phyloP scores from a whole-genome alignment of 1,284 basidiomycete species.

The Ustilago esculenta region DNA sequence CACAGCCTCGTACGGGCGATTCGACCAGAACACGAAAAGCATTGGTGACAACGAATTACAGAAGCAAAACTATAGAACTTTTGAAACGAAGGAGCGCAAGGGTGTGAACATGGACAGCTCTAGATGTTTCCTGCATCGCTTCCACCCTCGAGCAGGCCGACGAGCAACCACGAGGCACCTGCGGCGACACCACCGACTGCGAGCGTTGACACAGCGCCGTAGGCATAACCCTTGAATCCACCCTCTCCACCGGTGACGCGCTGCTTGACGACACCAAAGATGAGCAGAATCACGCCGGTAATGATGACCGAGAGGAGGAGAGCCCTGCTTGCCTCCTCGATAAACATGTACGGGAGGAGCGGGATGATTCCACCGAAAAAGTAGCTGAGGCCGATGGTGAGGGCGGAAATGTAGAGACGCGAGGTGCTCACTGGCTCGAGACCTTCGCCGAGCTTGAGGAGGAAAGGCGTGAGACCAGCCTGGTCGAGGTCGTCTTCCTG shows the following conservation, averaged over 20 bases:
- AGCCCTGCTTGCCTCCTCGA: constrained; percentile 43
- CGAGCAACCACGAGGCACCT: constrained; percentile 85
- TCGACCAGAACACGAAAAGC: no score
- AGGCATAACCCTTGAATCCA: constrained; percentile 70
- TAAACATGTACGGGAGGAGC: constrained; percentile 60
- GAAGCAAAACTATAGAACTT: no score
- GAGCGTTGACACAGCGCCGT: constrained; percentile 89
- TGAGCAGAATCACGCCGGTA: constrained; percentile 55
- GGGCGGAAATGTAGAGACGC: constrained; percentile 53
- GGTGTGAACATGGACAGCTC: neutral
- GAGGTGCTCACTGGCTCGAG: constrained; percentile 57
- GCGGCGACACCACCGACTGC: constrained; percentile 89
- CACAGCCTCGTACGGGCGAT: no score
- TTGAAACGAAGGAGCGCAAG: neutral
- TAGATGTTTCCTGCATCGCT: constrained; percentile 24
- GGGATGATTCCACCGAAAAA: constrained; percentile 60
- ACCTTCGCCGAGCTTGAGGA: constrained; percentile 56
- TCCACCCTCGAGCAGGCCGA: constrained; percentile 75
- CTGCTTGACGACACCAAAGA: constrained; percentile 62
- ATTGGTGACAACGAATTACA: neutral
- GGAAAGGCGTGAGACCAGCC: constrained; percentile 58
- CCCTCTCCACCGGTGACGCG: constrained; percentile 51
- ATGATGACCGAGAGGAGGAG: constrained; percentile 52
- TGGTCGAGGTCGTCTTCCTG: constrained; percentile 24
- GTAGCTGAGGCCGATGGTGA: constrained; percentile 57